Conservation (phyloP, 352 stramenopile species). For the Globisporangium alternatum region DNA sequence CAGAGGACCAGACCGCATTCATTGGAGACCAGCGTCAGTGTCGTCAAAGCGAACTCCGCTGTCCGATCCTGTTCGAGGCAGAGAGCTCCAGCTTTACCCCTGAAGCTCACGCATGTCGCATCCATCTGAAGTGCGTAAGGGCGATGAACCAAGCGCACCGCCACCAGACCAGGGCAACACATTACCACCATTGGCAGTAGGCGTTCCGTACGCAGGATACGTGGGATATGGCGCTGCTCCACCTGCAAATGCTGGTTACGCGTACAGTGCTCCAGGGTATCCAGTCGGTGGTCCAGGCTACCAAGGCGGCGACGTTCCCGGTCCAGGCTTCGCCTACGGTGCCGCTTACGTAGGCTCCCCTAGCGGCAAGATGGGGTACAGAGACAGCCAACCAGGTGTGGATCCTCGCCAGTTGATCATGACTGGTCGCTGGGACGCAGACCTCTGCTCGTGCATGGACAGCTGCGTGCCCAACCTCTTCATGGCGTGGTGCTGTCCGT, state of each 20-base stretch:
- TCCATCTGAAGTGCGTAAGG: not conserved
- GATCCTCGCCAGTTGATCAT: not conserved
- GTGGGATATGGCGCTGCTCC: not conserved
- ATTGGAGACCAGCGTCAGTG: too few relatives aligned
- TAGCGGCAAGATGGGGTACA: not conserved
- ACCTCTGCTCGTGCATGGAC: constrained; percentile 26
- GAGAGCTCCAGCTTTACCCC: too few relatives aligned
- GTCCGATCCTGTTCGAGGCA: too few relatives aligned
- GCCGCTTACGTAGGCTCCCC: not conserved
- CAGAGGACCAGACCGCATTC: too few relatives aligned
- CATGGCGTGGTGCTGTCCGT: constrained; percentile 29
- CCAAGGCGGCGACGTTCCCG: not conserved
- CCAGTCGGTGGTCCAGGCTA: not conserved
- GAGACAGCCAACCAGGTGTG: not conserved
- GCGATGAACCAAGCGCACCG: not conserved
- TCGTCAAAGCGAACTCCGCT: too few relatives aligned
- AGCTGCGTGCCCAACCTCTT: constrained; percentile 27
- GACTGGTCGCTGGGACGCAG: constrained; percentile 12
- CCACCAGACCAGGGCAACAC: not conserved
- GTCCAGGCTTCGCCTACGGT: not conserved
- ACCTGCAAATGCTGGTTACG: not conserved
- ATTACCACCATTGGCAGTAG: not conserved
- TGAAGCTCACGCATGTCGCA: too few relatives aligned
- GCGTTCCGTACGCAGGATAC: not conserved
- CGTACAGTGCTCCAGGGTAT: not conserved